A percentile compares a stretch with the other conserved stretches of the same genome.
phyloP scores from a whole-genome alignment of 331 rosid genomes.

The Phaseolus coccineus region DNA sequence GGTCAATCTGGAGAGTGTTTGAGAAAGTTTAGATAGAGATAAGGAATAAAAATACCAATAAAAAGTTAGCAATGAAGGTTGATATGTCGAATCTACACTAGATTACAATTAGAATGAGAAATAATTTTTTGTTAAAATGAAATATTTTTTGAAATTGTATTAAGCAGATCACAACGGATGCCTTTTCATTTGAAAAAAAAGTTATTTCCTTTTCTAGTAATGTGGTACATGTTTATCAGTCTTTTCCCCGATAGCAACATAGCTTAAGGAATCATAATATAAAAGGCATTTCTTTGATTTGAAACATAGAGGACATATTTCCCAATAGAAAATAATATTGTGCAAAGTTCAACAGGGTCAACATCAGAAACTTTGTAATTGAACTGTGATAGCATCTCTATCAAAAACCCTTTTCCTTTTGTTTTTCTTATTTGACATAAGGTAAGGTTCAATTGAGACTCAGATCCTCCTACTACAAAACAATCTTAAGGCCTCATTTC shows the following conservation, averaged over 20 bases:
- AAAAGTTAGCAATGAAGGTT: neutral
- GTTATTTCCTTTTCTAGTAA: too few species aligned
- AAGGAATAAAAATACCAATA: neutral
- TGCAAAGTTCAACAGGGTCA: neutral
- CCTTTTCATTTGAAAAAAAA: too few species aligned
- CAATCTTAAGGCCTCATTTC: neutral
- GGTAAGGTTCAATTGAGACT: neutral
- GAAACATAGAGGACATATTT: neutral
- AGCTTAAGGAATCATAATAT: too few species aligned
- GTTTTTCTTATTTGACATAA: too few species aligned
- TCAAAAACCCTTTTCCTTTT: neutral
- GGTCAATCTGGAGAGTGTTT: slow-evolving; percentile 53
- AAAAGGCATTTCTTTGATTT: neutral
- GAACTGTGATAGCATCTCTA: neutral
- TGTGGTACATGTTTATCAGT: too few species aligned
- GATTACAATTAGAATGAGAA: too few species aligned
- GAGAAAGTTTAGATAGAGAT: neutral
- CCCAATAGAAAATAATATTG: neutral
- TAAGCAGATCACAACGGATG: too few species aligned
- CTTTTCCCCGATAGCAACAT: too few species aligned
- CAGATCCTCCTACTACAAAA: neutral
- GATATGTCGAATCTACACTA: too few species aligned
- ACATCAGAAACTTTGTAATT: neutral
- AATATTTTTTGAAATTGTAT: too few species aligned
- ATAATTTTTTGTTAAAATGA: too few species aligned